A percentile compares a stretch with the other conserved stretches of the same genome.
Evolutionary conservation across 2,329 filamentous ascomycete genomes (phyloP).

Genomic region (Talaromyces sp.): DNA sequence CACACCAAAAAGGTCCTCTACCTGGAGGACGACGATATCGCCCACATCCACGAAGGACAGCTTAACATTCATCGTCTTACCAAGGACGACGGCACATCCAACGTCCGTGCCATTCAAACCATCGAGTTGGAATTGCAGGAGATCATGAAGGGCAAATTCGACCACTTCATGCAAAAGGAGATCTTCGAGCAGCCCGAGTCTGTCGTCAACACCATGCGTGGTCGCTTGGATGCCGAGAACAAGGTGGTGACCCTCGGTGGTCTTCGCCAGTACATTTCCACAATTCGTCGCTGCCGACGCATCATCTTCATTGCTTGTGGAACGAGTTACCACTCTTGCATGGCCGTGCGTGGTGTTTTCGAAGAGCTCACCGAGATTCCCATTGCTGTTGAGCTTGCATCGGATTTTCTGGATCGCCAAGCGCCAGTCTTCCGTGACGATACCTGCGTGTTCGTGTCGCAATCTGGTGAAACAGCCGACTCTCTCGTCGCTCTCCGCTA

Average conservation of each 20-base stretch:
- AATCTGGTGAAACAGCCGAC: constrained; percentile 97
- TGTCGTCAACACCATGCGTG: constrained; percentile 99
- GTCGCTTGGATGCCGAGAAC: constrained; percentile 88
- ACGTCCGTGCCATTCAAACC: constrained; percentile 96
- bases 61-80: constrained; percentile 98
- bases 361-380: constrained; percentile 98
- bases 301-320: constrained; percentile 99
- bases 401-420: constrained; percentile 94
- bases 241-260: constrained; percentile 95
- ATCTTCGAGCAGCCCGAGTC: constrained; percentile 99
- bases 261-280: constrained; percentile 90
- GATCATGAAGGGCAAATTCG: constrained; percentile 99
- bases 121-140: constrained; percentile 98
- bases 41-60: constrained; percentile 97
- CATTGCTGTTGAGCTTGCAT: constrained; percentile 93
- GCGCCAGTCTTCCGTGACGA: constrained; percentile 99
- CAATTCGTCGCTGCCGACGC: constrained; percentile 91
- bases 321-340: constrained; percentile 98
- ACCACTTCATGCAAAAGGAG: constrained; percentile 99
- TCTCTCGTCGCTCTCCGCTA: constrained; percentile 95
- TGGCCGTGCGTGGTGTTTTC: constrained; percentile 96
- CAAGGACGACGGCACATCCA: constrained; percentile 94
- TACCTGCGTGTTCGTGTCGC: constrained; percentile 97
- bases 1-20: constrained; percentile 99
- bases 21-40: constrained; percentile 98